Conservation (phyloP, 2,329 filamentous ascomycete species). For the Microdochium nivale region DNA sequence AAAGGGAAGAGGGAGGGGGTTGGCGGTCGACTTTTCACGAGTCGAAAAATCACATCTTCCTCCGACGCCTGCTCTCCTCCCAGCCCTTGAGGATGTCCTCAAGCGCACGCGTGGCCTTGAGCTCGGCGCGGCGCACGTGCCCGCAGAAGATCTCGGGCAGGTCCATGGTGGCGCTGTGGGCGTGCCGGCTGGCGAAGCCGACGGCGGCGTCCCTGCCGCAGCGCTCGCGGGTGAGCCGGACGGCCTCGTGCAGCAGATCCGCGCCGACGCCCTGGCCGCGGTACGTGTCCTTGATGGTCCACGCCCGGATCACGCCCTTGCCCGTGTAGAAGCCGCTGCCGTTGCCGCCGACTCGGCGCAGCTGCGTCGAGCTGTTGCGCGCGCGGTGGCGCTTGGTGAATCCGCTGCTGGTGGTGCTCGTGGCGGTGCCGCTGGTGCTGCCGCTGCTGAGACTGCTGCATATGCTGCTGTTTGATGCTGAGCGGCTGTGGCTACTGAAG, state of each 20-base stretch:
- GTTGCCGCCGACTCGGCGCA: conserved; percentile 34
- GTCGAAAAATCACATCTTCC: conserved; percentile 25
- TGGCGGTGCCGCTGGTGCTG: conserved; percentile 28
- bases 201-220: conserved; percentile 60
- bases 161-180: conserved; percentile 55
- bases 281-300: conserved; percentile 67
- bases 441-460: conserved; percentile 10
- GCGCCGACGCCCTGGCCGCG: conserved; percentile 64
- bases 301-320: conserved; percentile 67
- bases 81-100: conserved; percentile 40
- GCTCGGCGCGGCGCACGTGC: conserved; percentile 50
- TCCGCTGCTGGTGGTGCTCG: conserved; percentile 26
- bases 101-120: conserved; percentile 43
- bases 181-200: conserved; percentile 69
- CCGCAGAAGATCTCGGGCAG: conserved; percentile 56
- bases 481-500: not conserved
- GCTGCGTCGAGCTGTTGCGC: conserved; percentile 20
- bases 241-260: conserved; percentile 65
- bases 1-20: no score
- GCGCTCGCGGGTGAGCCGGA: conserved; percentile 56
- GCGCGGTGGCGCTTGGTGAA: conserved; percentile 6
- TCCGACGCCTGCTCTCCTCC: conserved; percentile 37
- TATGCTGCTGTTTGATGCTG: not conserved
- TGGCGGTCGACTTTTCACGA: no score
- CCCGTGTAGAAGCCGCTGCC: conserved; percentile 16